Evolutionary conservation across 208 protist genomes (phyloP).

Genomic region (Herpetomonas muscarum): DNA sequence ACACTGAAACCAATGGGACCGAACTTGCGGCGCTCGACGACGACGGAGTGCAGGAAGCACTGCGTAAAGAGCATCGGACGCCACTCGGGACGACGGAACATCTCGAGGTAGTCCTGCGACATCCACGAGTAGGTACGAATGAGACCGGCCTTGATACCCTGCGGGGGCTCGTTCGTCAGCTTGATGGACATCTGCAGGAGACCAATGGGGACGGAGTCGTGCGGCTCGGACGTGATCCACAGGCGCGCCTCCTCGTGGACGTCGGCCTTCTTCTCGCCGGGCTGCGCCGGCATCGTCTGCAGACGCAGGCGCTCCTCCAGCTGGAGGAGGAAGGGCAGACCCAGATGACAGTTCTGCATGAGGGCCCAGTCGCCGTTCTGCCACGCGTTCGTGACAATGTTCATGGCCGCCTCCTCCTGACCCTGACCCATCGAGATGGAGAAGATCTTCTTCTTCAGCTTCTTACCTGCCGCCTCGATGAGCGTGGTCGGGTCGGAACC

Average conservation of each 20-base stretch:
- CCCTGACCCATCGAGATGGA: constrained; percentile 98
- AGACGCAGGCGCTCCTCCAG: constrained; percentile 88
- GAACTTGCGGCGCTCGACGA: constrained; percentile 98
- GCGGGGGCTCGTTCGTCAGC: constrained; percentile 97
- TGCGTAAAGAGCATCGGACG: constrained; percentile 95
- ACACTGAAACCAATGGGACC: constrained; percentile 98
- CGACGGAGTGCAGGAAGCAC: constrained; percentile 96
- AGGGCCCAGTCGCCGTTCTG: constrained; percentile 93
- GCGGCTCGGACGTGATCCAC: constrained; percentile 96
- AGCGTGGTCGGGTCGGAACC: constrained; percentile 96
- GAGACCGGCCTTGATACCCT: constrained; percentile 96
- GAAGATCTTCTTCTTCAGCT: constrained; percentile 93
- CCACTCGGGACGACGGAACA: constrained; percentile 96
- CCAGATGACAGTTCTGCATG: constrained; percentile 97
- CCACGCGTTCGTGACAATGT: constrained; percentile 82
- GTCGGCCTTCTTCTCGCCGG: constrained; percentile 74
- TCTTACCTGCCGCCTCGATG: constrained; percentile 94
- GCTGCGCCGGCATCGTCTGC: constrained; percentile 62
- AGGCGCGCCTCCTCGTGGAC: constrained; percentile 93
- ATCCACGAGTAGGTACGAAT: constrained; percentile 95
- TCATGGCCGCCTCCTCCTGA: constrained; percentile 95
- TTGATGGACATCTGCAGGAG: constrained; percentile 98
- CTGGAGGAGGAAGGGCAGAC: constrained; percentile 88
- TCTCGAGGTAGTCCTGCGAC: constrained; percentile 96
- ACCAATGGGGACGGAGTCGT: constrained; percentile 93